Percentiles rank a stretch among this genome's conserved stretches.
These are phyloP conservation scores for Albifimbria verrucaria DNA, from an alignment of 2,329 filamentous ascomycete species.

Conservation along the genomic window DNA sequence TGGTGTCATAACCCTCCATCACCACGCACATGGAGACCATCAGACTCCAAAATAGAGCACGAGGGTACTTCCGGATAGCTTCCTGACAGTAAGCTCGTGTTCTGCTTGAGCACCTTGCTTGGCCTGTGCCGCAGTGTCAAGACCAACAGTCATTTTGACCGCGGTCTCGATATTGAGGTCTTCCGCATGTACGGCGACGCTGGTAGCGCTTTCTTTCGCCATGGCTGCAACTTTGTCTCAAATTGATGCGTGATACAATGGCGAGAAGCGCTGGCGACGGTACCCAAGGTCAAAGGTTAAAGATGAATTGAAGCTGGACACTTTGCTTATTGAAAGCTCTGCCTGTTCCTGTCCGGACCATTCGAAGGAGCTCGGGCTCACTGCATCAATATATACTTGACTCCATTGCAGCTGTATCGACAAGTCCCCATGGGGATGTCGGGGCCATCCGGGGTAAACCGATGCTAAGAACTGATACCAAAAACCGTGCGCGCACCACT, in stretches of 20 bases:
- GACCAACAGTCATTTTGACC: conserved; percentile 6
- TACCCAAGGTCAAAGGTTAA: background rate
- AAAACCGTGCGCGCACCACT: background rate
- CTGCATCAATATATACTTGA: background rate
- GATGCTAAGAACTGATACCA: background rate
- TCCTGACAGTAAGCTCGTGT: conserved; percentile 22
- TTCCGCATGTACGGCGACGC: conserved; percentile 2
- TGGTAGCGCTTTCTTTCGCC: background rate
- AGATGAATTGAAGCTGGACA: background rate
- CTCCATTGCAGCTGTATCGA: background rate
- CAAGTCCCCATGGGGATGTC: background rate
- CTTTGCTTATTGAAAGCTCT: too few species aligned
- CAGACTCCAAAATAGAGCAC: conserved; percentile 35
- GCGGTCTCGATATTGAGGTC: background rate
- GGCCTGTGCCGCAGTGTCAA: conserved; percentile 4
- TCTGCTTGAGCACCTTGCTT: conserved; percentile 11
- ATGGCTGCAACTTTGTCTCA: background rate
- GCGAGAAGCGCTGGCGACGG: too few species aligned
- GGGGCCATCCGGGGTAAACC: background rate
- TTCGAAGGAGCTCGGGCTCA: background rate
- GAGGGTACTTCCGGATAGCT: conserved; percentile 26
- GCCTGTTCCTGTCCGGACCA: too few species aligned
- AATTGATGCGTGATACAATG: too few species aligned
- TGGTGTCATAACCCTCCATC: conserved; percentile 41
- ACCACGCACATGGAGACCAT: conserved; percentile 34